phyloP scores from a whole-genome alignment of 352 stramenopile species.

The Aphanomyces astaci region DNA sequence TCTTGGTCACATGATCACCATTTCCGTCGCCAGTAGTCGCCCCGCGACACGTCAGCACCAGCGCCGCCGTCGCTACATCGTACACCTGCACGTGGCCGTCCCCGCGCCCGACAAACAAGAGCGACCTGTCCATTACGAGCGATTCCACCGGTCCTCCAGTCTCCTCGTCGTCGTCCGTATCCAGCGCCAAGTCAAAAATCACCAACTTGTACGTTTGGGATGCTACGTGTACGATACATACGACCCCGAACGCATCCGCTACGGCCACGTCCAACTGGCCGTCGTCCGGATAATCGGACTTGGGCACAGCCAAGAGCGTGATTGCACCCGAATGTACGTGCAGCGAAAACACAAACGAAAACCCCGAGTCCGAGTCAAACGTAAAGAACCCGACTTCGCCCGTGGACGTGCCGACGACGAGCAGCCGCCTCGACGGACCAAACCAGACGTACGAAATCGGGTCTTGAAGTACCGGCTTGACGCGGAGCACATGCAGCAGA shows the following conservation, averaged over 20 bases:
- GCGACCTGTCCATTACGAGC: conserved; percentile 35
- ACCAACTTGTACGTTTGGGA: conserved; percentile 49
- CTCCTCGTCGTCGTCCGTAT: conserved; percentile 35
- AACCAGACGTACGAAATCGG: conserved; percentile 40
- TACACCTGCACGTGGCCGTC: conserved; percentile 68
- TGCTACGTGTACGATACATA: conserved; percentile 46
- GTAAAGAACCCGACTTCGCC: conserved; percentile 51
- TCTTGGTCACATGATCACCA: not conserved
- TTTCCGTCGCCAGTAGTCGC: too few relatives aligned
- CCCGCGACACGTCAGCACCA: not conserved
- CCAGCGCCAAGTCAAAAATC: conserved; percentile 40
- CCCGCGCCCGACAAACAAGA: conserved; percentile 61
- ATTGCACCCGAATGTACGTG: conserved; percentile 59
- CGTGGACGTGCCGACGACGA: conserved; percentile 44
- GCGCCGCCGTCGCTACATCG: conserved; percentile 42
- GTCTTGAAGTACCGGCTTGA: conserved; percentile 30
- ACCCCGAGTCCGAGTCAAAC: conserved; percentile 28
- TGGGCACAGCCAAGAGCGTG: conserved; percentile 33
- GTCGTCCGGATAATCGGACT: too few relatives aligned
- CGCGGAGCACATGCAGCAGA: conserved; percentile 48
- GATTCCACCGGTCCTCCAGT: conserved; percentile 41
- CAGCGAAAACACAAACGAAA: conserved; percentile 40
- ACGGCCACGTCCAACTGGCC: conserved; percentile 46
- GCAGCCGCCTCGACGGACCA: conserved; percentile 35
- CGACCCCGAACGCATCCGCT: conserved; percentile 46